Percentiles rank a stretch among this genome's conserved stretches.
phyloP scores from a whole-genome alignment of 148 eudicot species.

The Fagopyrum homotropicum region DNA sequence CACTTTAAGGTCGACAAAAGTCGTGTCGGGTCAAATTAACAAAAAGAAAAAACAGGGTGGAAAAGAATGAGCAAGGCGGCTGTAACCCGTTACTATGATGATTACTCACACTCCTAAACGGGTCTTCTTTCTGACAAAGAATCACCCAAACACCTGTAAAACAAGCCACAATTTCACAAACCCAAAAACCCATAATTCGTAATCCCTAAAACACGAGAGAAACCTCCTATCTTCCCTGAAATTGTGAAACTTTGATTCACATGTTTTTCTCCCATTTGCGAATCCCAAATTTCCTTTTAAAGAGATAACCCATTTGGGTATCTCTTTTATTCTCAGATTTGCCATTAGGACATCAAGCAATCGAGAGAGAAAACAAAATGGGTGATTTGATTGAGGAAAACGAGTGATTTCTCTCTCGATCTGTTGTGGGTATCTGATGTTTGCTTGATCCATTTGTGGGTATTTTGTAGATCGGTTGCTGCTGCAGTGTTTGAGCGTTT shows the following conservation, averaged over 20 bases:
- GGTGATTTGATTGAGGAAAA: not conserved
- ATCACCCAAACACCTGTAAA: not conserved
- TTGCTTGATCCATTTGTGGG: not conserved
- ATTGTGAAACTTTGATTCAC: not conserved
- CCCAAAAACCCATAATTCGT: not conserved
- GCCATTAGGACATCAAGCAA: not conserved
- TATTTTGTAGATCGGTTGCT: not conserved
- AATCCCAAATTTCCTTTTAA: not conserved
- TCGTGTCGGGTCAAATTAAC: not conserved
- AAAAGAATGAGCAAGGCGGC: not conserved
- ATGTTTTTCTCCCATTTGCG: not conserved
- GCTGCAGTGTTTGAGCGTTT: not conserved
- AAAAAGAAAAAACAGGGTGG: not conserved
- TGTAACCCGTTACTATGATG: constrained; percentile 6
- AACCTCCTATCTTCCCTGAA: not conserved
- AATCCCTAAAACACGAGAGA: not conserved
- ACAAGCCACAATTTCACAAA: not conserved
- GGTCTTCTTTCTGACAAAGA: not conserved
- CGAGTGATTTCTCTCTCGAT: not conserved
- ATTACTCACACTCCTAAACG: not conserved
- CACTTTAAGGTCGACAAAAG: not conserved
- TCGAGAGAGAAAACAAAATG: not conserved
- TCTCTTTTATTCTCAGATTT: not conserved
- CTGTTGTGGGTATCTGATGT: not conserved
- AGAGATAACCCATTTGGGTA: not conserved